These are phyloP conservation scores for Pseudogymnoascus sp. DNA, from an alignment of 2,329 filamentous ascomycete genomes.

Conservation along the genomic window DNA sequence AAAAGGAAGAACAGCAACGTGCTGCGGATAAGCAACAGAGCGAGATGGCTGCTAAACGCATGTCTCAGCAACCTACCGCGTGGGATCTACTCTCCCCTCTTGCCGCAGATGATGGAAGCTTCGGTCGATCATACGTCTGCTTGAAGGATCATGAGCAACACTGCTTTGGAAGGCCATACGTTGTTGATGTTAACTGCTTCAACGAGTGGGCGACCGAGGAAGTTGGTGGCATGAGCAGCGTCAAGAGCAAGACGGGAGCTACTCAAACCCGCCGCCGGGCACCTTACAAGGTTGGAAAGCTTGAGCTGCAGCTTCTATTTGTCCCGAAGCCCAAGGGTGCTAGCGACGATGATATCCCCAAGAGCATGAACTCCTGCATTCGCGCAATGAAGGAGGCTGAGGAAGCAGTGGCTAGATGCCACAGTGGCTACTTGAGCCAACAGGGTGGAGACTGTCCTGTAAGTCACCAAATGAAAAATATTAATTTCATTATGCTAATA, in stretches of 20 bases:
- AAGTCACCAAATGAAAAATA: constrained; percentile 39
- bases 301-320: constrained; percentile 89
- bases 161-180: constrained; percentile 82
- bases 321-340: constrained; percentile 85
- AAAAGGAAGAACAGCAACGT: constrained; percentile 76
- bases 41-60: constrained; percentile 58
- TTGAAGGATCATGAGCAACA: constrained; percentile 85
- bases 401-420: constrained; percentile 67
- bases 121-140: constrained; percentile 87
- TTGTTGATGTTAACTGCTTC: constrained; percentile 88
- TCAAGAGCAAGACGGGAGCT: constrained; percentile 85
- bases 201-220: constrained; percentile 98
- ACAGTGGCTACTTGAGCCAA: constrained; percentile 87
- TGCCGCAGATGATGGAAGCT: constrained; percentile 86
- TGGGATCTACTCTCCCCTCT: constrained; percentile 85
- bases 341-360: constrained; percentile 94
- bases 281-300: constrained; percentile 93
- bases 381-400: constrained; percentile 89
- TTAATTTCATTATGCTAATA: constrained; percentile 32
- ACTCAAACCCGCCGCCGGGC: constrained; percentile 69
- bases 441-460: constrained; percentile 97
- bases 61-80: constrained; percentile 59
- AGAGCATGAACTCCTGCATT: constrained; percentile 97
- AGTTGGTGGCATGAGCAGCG: constrained; percentile 68
- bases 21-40: constrained; percentile 53